Base-by-base conservation (phyloP, 129 eudicot genomes). In the Lactuca saligna region DNA sequence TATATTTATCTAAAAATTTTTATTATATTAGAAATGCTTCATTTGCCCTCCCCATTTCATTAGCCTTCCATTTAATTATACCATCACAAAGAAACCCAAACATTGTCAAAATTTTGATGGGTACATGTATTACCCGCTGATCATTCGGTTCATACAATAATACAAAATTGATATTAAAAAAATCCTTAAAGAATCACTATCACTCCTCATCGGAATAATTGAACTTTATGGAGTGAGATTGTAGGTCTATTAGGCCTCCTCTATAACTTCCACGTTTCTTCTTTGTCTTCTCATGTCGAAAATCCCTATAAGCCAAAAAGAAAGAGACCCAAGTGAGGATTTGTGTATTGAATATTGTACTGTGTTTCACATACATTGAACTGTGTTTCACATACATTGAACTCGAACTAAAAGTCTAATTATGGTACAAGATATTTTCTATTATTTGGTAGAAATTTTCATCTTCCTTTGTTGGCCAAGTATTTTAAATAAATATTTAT, bases 211-310 rank as follows among this genome's bases (percentile, higher is more conserved):
- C 96, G 0, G 90, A 82, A 63, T 89, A 83, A 57, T 81, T 80
- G 75, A 88, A 92, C 82, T 92, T 92, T 31, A 92, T 56, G 2
- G 98, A 92, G 81, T 92, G 98, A 25, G 98, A 84, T 12, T 84
- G 74, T 61, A 74, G 78, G 71, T 88, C 96, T 20, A 92, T 89
- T 63, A 54, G 76, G 42, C 98, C 98, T 62, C 98, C 98, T 75
- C 90, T 81, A 31, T 92, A 88, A 84, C 91, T 88, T 66, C 98
- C 98, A 11, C 96, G 96, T 86, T 88, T 92, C 85, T 92, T 92
- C 88, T 92, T 92, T n/a, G 98, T 92, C 77, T 92, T 92, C 54
- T 92, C 96, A 55, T 92, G 98, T 62, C 96, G 89, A 69, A 92
- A 88, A 57, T 75, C 96, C 95, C 98, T 88, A 61, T 25, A 58